Base-by-base conservation (phyloP, 768 basidiomycete genomes). In the Lentinula lateritia region DNA sequence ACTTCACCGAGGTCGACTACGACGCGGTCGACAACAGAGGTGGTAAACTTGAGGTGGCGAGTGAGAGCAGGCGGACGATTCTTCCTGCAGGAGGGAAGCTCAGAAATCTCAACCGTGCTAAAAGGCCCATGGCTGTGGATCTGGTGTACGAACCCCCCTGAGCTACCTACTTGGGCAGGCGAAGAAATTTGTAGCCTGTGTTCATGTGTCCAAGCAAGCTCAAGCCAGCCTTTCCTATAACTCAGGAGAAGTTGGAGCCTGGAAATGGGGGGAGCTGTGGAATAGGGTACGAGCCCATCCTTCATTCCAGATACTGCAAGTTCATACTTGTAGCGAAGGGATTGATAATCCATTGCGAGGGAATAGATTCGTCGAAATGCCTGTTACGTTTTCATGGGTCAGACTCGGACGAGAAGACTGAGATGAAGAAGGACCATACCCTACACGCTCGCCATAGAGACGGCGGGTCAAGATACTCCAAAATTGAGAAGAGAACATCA, bases 151-250 rank as follows among this genome's bases (percentile, higher is more conserved):
- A 83, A 82, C 39, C 79, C 76, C 43, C 77, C 76, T 7, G 79
- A 76, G 54, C 80, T 71, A 38, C 77, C 78, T 36, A 77, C 72
- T 45, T 72, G 73, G 36, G 76, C 71, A 36, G 75, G 70, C 6
- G 68, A 66, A 41, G 78, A 71, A 61, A 79, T 70, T 61, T 73
- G 73, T 61, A 80, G 69, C 66, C 75, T 79, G 63, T 73, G 72
- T 64, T 84, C 82, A 39, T 80, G 76, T 46, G 75, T 76, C 80
- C 81, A 82, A 56, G 71, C 66, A 43, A 83, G 72, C 56, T 66
- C 73, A 23, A 79, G 80, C 81, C 82, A 83, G 65, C 81, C 80
- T 61, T 72, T 75, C 65, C 75, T 77, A 70, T 81, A 83, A 39
- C 73, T 72, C 59, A 73, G 60, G 36, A 84, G 72, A 56, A 82